Evolutionary conservation across 2,329 filamentous ascomycete genomes (phyloP), one percentile per base, ranked within the genome.

Genomic region (Botrytis hyacinthi): DNA sequence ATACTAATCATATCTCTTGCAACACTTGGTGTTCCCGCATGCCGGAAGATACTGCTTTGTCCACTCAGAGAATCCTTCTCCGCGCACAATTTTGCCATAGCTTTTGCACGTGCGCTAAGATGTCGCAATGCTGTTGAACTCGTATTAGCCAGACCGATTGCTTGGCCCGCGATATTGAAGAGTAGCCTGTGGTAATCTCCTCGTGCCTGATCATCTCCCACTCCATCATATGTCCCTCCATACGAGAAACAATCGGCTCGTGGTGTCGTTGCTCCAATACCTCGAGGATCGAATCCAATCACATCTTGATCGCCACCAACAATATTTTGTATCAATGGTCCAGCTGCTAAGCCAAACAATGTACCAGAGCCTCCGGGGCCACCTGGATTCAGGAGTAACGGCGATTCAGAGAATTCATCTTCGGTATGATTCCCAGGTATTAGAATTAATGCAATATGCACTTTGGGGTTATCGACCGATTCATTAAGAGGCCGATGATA

Each of bases 171-270:
- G n/a, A 59, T 42, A 9, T 35, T 37, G 75, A 77, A 80, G 2
- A 77, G 18, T 14, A 74, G 37, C 65, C 78, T 74, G 44, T 80
- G 75, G 32, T 76, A 77, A 20, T 80, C 37, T 83, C 85, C 77
- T 84, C 82, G 26, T 84, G 79, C 37, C 79, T 80, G 86, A 84
- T 80, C 76, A 57, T 78, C 76, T 14, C 75, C 74, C 16, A 62
- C 32, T 22, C 54, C 69, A 59, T 61, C 63, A 40, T 70, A 46
- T 35, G 62, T 51, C 12, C 72, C 70, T 86, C 80, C 77, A 84
- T 80, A 68, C 9, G 81, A 81, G 84, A 86, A 89, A 77, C 87
- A 89, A 68, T 87, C 85, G 22, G 87, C 80, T 32, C 85, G 80
- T 5, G 87, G 86, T 1, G 84, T 82, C 4, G 87, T 86, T 12